These are phyloP conservation scores for Cystobasidium pallidum DNA, from an alignment of 1,284 basidiomycete species.

Conservation along the genomic window DNA sequence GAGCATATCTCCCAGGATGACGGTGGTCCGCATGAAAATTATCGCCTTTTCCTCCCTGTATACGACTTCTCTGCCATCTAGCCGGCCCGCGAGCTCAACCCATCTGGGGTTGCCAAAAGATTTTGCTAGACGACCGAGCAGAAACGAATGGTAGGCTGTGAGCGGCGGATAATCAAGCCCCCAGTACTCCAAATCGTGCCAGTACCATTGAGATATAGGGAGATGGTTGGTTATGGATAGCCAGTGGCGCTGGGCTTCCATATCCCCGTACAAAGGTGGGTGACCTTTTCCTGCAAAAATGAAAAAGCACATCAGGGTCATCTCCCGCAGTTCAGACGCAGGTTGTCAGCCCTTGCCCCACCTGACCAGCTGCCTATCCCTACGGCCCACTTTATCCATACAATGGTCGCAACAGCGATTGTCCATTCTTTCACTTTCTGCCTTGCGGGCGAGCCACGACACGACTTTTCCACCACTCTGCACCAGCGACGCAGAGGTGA, in stretches of 20 bases:
- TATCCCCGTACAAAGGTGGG: constrained; percentile 86
- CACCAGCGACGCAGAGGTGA: constrained; percentile 38
- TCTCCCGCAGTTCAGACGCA: no score
- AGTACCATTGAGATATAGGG: constrained; percentile 77
- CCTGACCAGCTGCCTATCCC: constrained; percentile 81
- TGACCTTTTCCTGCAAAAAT: constrained; percentile 63
- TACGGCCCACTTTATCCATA: constrained; percentile 68
- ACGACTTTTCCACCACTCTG: constrained; percentile 36
- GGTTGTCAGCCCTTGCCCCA: no score
- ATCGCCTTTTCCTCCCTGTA: constrained; percentile 44
- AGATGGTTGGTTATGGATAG: constrained; percentile 82
- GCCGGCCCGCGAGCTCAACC: constrained; percentile 29
- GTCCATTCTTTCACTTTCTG: constrained; percentile 59
- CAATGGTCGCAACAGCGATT: constrained; percentile 62
- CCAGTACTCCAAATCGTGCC: constrained; percentile 85
- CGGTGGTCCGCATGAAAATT: constrained; percentile 77
- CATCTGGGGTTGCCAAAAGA: constrained; percentile 33
- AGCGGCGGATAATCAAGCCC: constrained; percentile 89
- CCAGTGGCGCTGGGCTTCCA: constrained; percentile 93
- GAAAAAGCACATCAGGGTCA: background rate
- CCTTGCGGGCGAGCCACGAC: background rate
- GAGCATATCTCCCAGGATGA: constrained; percentile 69
- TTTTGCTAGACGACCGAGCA: constrained; percentile 68
- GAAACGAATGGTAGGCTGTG: constrained; percentile 82
- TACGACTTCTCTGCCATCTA: constrained; percentile 39